Conservation (phyloP, 1,139 yeast genomes). For the Magnusiomyces ingens region DNA sequence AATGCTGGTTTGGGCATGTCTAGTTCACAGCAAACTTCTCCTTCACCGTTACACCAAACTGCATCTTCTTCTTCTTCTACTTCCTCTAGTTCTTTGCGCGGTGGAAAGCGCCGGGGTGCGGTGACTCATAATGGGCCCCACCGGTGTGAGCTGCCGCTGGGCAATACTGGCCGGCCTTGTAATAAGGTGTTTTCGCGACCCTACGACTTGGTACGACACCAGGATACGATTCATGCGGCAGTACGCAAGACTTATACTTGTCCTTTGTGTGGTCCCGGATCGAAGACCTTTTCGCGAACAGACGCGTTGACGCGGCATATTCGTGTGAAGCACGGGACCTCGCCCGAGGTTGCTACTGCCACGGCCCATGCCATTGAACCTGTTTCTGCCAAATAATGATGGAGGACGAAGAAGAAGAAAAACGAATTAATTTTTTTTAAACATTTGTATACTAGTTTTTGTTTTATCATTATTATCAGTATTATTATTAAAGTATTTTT, state of each 20-base stretch:
- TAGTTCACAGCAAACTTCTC: too few relatives aligned
- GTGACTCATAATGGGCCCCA: constrained; percentile 37
- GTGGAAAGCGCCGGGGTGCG: constrained; percentile 5
- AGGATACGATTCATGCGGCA: constrained; percentile 90
- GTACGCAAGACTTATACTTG: constrained; percentile 83
- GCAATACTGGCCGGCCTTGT: constrained; percentile 58
- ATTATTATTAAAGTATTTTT: neutral
- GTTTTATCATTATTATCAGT: neutral
- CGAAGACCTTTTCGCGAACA: constrained; percentile 85
- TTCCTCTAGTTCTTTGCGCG: neutral
- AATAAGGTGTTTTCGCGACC: constrained; percentile 85
- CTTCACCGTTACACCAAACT: neutral
- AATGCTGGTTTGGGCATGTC: neutral
- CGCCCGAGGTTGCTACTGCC: constrained; percentile 1
- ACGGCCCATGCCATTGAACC: neutral
- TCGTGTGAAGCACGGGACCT: constrained; percentile 62
- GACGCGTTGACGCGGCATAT: constrained; percentile 94
- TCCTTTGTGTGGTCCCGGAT: constrained; percentile 65
- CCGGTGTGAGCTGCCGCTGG: constrained; percentile 55
- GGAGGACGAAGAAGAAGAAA: neutral
- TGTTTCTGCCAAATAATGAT: neutral
- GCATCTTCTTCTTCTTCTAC: neutral
- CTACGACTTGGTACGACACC: constrained; percentile 89
- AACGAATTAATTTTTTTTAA: neutral
- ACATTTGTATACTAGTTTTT: neutral